These are phyloP conservation scores for Aspergillus conjunctus DNA, from an alignment of 495 filamentous ascomycete species.

Conservation along the genomic window DNA sequence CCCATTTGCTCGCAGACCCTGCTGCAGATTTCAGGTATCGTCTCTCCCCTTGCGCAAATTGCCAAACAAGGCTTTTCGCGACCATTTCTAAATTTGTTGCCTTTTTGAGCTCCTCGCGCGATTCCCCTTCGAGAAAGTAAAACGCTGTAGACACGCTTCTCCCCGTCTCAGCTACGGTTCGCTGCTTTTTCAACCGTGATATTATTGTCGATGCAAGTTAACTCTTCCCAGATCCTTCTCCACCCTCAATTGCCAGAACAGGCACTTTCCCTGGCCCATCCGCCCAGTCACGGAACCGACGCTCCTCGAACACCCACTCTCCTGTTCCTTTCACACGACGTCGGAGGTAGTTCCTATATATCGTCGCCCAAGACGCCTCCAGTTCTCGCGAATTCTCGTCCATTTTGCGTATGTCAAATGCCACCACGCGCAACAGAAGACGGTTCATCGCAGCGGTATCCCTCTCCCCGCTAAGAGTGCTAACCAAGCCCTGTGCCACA, in stretches of 20 bases:
- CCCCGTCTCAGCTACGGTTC: not conserved
- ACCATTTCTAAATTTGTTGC: constrained; percentile 11
- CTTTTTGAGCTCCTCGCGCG: constrained; percentile 6
- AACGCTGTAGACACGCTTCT: not conserved
- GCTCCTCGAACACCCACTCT: not conserved
- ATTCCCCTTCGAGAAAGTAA: constrained; percentile 4
- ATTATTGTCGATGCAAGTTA: constrained; percentile 3
- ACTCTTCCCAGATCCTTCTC: constrained; percentile 5
- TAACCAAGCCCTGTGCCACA: not conserved
- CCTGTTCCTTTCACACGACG: not conserved
- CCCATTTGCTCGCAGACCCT: constrained; percentile 7
- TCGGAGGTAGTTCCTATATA: not conserved
- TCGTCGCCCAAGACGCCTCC: not conserved
- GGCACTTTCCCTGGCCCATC: not conserved
- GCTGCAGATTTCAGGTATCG: constrained; percentile 11
- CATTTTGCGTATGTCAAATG: not conserved
- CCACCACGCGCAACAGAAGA: not conserved
- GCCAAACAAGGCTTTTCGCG: constrained; percentile 13
- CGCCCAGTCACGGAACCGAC: not conserved
- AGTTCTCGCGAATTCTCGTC: not conserved
- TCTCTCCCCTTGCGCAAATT: constrained; percentile 8
- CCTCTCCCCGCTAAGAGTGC: not conserved
- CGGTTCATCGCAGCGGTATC: not conserved
- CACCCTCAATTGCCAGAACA: constrained; percentile 1
- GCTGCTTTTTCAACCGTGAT: not conserved